These are phyloP conservation scores for Pleurostoma richardsiae DNA, from an alignment of 2,329 filamentous ascomycete genomes.

Conservation along the genomic window DNA sequence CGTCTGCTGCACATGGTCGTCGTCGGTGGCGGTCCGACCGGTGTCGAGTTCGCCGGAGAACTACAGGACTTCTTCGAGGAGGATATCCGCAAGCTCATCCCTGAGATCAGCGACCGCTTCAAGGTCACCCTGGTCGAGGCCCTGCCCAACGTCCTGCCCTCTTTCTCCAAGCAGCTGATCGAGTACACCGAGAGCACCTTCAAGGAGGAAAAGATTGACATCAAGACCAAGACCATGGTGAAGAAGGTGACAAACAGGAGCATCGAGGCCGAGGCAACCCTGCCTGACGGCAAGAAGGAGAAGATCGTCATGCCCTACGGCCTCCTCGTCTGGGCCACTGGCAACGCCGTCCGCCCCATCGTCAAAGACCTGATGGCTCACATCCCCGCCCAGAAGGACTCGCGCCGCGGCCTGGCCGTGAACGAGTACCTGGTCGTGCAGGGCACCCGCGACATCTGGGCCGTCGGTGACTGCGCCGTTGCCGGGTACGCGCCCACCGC, in stretches of 20 bases:
- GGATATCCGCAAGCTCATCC: slow-evolving; percentile 96
- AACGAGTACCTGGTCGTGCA: slow-evolving; percentile 99
- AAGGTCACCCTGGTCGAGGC: slow-evolving; percentile 97
- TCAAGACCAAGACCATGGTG: slow-evolving; percentile 98
- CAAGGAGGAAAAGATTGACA: slow-evolving; percentile 96
- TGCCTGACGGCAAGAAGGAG: slow-evolving; percentile 80
- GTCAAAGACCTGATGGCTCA: slow-evolving; percentile 88
- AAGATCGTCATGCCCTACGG: slow-evolving; percentile 84
- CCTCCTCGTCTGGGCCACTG: slow-evolving; percentile 95
- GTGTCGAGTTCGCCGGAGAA: slow-evolving; percentile 97
- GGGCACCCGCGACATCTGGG: slow-evolving; percentile 95
- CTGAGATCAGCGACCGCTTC: slow-evolving; percentile 92
- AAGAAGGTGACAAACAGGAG: slow-evolving; percentile 92
- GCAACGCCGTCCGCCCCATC: slow-evolving; percentile 86
- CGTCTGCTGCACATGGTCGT: slow-evolving; percentile 98
- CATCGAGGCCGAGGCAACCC: slow-evolving; percentile 82
- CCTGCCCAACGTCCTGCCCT: slow-evolving; percentile 90
- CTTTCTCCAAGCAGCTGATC: slow-evolving; percentile 98
- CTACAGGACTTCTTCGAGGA: slow-evolving; percentile 98
- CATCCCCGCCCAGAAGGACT: slow-evolving; percentile 92
- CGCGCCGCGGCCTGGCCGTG: slow-evolving; percentile 87
- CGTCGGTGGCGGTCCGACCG: slow-evolving; percentile 87
- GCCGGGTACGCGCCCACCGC: slow-evolving; percentile 97
- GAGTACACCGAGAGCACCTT: slow-evolving; percentile 99
- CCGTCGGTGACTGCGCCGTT: slow-evolving; percentile 93